phyloP scores from a whole-genome alignment of 176 grass and related monocot species.

The Triticum urartu region DNA sequence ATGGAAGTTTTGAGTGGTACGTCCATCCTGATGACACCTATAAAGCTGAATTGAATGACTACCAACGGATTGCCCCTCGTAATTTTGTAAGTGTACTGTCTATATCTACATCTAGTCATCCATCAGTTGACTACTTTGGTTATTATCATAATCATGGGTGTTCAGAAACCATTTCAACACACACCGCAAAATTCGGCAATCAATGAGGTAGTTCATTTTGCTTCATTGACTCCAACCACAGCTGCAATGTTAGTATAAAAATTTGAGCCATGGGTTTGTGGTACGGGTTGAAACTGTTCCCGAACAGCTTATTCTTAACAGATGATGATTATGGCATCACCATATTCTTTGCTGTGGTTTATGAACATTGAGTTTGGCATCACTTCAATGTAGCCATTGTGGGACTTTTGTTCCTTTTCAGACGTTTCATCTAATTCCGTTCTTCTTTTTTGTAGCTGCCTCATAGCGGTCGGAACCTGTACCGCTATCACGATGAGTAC shows the following conservation, averaged over 20 bases:
- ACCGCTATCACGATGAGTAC: no score
- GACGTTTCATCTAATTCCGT: no score
- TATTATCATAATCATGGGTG: not conserved
- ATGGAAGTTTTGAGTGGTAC: not conserved
- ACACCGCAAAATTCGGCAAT: not conserved
- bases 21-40: not conserved
- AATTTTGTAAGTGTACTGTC: not conserved
- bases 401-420: no score
- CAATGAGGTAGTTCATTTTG: not conserved
- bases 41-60: not conserved
- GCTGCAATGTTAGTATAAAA: not conserved
- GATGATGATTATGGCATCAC: not conserved
- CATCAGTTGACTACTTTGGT: not conserved
- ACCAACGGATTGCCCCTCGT: not conserved
- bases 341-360: not conserved
- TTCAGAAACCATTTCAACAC: not conserved
- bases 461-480: no score
- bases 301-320: not conserved
- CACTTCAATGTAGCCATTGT: no score
- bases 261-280: not conserved
- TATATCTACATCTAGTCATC: not conserved
- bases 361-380: no score
- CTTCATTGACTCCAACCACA: not conserved
- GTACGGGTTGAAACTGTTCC: not conserved
- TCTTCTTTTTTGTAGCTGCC: no score